A percentile compares a stretch with the other conserved stretches of the same genome.
These are phyloP conservation scores for Roridomyces roridus DNA, from an alignment of 768 basidiomycete genomes.

Conservation along the genomic window DNA sequence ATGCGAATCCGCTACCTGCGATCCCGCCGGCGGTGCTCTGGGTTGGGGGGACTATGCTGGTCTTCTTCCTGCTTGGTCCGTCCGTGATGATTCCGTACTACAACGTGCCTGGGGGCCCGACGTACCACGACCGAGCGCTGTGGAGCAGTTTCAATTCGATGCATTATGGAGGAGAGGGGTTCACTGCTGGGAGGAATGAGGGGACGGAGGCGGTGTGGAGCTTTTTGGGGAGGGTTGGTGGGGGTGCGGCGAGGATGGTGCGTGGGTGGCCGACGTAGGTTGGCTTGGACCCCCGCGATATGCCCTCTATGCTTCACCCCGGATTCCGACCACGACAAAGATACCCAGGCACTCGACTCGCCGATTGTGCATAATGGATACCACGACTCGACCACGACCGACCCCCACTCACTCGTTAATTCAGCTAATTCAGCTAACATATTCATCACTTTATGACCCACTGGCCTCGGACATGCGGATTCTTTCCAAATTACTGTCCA, in stretches of 20 bases:
- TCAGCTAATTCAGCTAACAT: too few relatives aligned
- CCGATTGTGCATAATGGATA: not conserved
- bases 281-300: not conserved
- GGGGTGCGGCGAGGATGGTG: slow-evolving; percentile 76
- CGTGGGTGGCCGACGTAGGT: slow-evolving; percentile 78
- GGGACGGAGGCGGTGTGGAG: slow-evolving; percentile 70
- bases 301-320: not conserved
- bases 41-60: slow-evolving; percentile 66
- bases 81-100: slow-evolving; percentile 63
- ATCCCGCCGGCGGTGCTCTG: slow-evolving; percentile 49
- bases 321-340: slow-evolving; percentile 1
- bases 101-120: slow-evolving; percentile 67
- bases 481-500: not conserved
- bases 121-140: slow-evolving; percentile 77
- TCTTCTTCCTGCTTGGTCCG: slow-evolving; percentile 66
- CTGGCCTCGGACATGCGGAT: not conserved
- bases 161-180: slow-evolving; percentile 74
- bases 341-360: not conserved
- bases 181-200: slow-evolving; percentile 46
- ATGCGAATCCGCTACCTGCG: slow-evolving; percentile 45
- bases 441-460: slow-evolving; percentile 14
- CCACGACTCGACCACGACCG: too few relatives aligned
- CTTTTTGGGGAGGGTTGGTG: slow-evolving; percentile 72
- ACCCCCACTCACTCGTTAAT: slow-evolving; percentile 19
- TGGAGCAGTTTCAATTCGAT: slow-evolving; percentile 84